Evolutionary conservation across 1,284 basidiomycete genomes (phyloP).

Genomic region (Meira miltonrushii): DNA sequence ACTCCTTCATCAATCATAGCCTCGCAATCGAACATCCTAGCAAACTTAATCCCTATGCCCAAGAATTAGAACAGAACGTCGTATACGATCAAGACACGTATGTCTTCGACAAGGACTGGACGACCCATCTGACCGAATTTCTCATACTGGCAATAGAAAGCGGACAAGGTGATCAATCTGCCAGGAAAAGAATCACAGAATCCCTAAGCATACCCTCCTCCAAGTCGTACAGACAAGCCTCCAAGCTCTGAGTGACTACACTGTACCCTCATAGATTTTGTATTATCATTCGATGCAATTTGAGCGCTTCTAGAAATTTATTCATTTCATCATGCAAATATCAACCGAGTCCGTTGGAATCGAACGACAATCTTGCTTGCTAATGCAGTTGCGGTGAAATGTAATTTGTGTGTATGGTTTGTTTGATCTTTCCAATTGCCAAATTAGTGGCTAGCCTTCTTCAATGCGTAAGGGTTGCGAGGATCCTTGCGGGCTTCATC

Average conservation of each 20-base stretch:
- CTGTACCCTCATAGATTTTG: background rate
- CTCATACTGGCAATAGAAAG: background rate
- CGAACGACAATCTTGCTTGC: no score
- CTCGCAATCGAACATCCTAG: background rate
- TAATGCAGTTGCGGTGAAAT: no score
- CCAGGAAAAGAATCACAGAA: background rate
- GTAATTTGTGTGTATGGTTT: no score
- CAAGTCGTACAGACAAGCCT: background rate
- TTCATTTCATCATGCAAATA: background rate
- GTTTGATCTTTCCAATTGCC: no score
- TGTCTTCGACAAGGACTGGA: background rate
- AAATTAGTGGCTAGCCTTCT: no score
- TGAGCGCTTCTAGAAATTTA: background rate
- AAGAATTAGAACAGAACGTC: background rate
- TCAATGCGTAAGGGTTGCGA: conserved; percentile 44
- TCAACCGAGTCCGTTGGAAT: background rate
- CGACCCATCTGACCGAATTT: background rate
- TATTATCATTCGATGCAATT: background rate
- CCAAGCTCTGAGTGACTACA: background rate
- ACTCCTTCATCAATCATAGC: background rate
- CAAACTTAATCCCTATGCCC: background rate
- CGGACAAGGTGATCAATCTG: background rate
- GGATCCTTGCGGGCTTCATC: conserved; percentile 48
- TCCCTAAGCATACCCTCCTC: background rate
- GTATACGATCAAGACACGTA: background rate